These are phyloP conservation scores for Phytopythium litorale DNA, from an alignment of 352 stramenopile species.

Conservation along the genomic window DNA sequence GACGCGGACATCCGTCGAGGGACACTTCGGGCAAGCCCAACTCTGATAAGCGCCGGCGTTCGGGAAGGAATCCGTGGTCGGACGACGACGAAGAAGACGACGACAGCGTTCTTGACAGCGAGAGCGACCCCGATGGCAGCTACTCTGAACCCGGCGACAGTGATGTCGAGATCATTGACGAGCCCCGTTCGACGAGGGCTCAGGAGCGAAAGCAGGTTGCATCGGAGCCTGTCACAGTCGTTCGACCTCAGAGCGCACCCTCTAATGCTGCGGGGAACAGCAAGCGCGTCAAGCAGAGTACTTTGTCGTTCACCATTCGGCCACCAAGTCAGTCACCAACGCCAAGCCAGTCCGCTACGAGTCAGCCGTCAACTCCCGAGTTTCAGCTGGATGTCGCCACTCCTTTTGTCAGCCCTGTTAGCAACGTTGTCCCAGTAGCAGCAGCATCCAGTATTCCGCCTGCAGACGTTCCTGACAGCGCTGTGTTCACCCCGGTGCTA, in stretches of 20 bases:
- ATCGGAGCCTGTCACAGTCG: neutral
- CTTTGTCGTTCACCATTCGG: neutral
- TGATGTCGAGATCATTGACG: constrained; percentile 5
- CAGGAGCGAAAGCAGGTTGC: too few relatives aligned
- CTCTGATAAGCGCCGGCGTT: constrained; percentile 18
- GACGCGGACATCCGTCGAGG: neutral
- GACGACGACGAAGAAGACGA: constrained; percentile 24
- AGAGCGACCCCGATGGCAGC: constrained; percentile 30
- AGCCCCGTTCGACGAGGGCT: neutral
- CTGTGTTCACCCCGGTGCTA: constrained; percentile 31
- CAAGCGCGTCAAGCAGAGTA: constrained; percentile 6
- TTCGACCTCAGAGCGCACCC: neutral
- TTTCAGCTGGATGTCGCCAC: neutral
- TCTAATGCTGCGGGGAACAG: neutral
- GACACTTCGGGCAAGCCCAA: neutral
- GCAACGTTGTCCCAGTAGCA: neutral
- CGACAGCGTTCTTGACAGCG: constrained; percentile 32
- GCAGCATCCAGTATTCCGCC: neutral
- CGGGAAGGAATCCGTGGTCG: constrained; percentile 22
- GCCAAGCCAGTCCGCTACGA: neutral
- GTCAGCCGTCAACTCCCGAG: neutral
- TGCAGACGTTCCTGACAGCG: constrained; percentile 14
- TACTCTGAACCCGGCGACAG: constrained; percentile 10
- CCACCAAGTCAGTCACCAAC: neutral
- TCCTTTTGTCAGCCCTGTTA: neutral